Evolutionary conservation across 78 protist species (phyloP).

Genomic region (Planoprotostelium fungivorum): DNA sequence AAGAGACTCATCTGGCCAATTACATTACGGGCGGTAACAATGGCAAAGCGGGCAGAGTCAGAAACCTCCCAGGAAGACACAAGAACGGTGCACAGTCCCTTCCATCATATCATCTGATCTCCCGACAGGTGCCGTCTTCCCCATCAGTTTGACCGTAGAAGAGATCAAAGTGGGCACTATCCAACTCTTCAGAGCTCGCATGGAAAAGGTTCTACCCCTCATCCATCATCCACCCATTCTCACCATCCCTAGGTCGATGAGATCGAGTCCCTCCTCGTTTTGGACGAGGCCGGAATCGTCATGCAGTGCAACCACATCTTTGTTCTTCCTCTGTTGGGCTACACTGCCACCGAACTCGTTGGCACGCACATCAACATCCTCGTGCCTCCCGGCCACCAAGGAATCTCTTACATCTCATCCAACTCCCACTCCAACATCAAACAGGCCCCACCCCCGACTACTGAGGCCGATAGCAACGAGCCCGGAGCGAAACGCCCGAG

Average conservation of each 20-base stretch:
- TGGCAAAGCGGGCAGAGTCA: not conserved
- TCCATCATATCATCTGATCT: not conserved
- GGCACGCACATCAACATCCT: slow-evolving; percentile 28
- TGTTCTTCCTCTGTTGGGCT: slow-evolving; percentile 36
- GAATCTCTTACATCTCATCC: not conserved
- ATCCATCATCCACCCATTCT: slow-evolving; percentile 26
- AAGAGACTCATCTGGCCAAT: slow-evolving; percentile 6
- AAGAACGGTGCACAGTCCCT: slow-evolving; percentile 13
- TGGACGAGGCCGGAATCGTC: slow-evolving; percentile 26
- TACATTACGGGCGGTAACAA: slow-evolving; percentile 25
- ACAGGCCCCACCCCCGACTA: not conserved
- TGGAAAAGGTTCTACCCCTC: slow-evolving; percentile 28
- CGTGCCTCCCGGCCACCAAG: slow-evolving; percentile 8
- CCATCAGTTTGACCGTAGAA: slow-evolving; percentile 11
- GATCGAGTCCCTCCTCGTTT: slow-evolving; percentile 19
- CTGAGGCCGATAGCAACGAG: not conserved
- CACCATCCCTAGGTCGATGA: not conserved
- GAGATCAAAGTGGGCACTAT: slow-evolving; percentile 10
- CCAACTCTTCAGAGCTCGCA: slow-evolving; percentile 14
- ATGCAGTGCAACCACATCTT: slow-evolving; percentile 31
- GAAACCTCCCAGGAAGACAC: slow-evolving; percentile 33
- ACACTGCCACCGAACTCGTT: slow-evolving; percentile 26
- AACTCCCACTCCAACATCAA: not conserved
- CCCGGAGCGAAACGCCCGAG: not conserved
- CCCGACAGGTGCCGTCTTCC: not conserved